Evolutionary conservation across 495 filamentous ascomycete species (phyloP), one percentile per base, ranked within the genome.

Genomic region (Aspergillus homomorphus): DNA sequence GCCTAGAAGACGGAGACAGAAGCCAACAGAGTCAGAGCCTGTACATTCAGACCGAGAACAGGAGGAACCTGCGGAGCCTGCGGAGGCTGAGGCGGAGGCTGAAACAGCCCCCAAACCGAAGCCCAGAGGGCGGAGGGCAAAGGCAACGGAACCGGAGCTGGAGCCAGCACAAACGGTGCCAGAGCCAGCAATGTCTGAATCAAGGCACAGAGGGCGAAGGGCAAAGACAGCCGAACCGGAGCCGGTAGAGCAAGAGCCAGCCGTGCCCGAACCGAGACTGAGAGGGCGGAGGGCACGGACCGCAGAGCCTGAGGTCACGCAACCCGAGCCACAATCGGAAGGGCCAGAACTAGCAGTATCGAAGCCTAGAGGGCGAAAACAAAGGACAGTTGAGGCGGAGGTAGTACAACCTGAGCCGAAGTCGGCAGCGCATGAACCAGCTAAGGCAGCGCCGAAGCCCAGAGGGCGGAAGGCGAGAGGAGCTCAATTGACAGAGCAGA

Each of bases 91-190:
- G 22, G n/a, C 56, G 0, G 56, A 53, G 30, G 1, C 44, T 2
- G 56, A 58, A 16, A 7, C 41, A 22, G 53, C n/a, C 28, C 21
- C 43, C 9, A 18, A 45, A 48, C 23, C 57, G 19, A 53, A 61
- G 26, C 26, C 3, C 3, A 28, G 26, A 28, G 26, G 26, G 9
- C 26, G 26, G 26, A 28, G 26, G 9, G 26, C 26, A 3, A 28
- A 28, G 26, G 4, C 26, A 48, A 21, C 52, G 3, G 59, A 65
- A 24, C 51, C 49, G 7, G 49, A 62, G 21, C 50, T 64, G 20
- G 49, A 48, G 41, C 24, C 54, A 22, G 9, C 26, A 28, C 4
- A 3, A 28, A 38, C 33, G 33, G 33, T 12, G 12, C 33, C 33
- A 38, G 33, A 38, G 15, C 33, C 12, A 38, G 33, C 33, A 38